phyloP scores from a whole-genome alignment of 495 filamentous ascomycete genomes.

The Penicillium dipodomyicola region DNA sequence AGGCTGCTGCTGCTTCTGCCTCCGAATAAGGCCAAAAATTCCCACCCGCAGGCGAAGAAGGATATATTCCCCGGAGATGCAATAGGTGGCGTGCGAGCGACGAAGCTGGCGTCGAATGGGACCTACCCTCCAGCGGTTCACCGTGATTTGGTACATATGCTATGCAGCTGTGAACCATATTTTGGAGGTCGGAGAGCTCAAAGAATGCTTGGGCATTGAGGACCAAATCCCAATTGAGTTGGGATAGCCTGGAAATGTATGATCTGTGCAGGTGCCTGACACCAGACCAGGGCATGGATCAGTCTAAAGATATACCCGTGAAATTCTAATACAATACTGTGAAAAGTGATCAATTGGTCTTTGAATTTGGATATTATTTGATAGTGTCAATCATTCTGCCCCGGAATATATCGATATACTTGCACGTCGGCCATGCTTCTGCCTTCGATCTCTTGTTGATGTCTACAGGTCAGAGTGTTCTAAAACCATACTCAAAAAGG shows the following conservation, averaged over 20 bases:
- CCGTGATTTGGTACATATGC: neutral
- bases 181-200: neutral
- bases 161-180: neutral
- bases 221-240: neutral
- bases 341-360: constrained; percentile 2
- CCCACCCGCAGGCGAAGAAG: neutral
- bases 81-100: neutral
- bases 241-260: constrained; percentile 3
- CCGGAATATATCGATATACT: neutral
- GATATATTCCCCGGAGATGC: constrained; percentile 1
- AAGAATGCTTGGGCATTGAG: neutral
- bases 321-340: constrained; percentile 11
- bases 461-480: neutral
- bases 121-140: neutral
- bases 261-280: constrained; percentile 7
- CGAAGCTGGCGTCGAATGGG: neutral
- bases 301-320: constrained; percentile 21
- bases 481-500: neutral
- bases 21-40: constrained; percentile 29
- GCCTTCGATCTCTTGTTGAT: neutral
- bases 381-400: neutral
- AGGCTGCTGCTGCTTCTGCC: constrained; percentile 37
- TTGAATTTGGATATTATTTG: neutral
- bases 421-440: neutral
- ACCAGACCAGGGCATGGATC: constrained; percentile 5